Evolutionary conservation across 257 asterid species (phyloP).

Genomic region (Plantago elongata): DNA sequence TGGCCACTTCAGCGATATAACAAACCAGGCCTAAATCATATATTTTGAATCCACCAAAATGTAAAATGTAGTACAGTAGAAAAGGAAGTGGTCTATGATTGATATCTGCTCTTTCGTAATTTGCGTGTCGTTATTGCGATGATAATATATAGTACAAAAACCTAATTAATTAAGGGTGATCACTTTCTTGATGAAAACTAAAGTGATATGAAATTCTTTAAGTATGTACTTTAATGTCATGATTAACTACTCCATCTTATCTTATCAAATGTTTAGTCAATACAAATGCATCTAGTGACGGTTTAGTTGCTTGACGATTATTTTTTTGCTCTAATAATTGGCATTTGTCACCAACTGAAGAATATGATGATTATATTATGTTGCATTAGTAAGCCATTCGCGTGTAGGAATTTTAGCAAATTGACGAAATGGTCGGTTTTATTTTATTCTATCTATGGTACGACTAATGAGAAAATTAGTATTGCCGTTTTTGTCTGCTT

Average conservation of each 20-base stretch:
- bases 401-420: not conserved
- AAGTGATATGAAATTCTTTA: not conserved
- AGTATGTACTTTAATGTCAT: not conserved
- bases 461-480: too few species aligned
- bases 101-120: not conserved
- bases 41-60: too few species aligned
- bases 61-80: too few species aligned
- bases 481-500: too few species aligned
- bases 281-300: constrained; percentile 1
- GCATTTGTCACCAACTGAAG: too few species aligned
- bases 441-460: too few species aligned
- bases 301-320: not conserved
- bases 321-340: too few species aligned
- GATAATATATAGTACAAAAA: not conserved
- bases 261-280: not conserved
- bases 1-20: too few species aligned
- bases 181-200: not conserved
- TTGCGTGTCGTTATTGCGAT: not conserved
- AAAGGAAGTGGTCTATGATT: too few species aligned
- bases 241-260: constrained; percentile 9
- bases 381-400: too few species aligned
- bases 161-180: not conserved
- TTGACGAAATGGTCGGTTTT: constrained; percentile 9
- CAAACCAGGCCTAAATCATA: too few species aligned
- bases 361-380: too few species aligned